phyloP scores from a whole-genome alignment of 139 green algal genomes.

The Coccomyxa sp. region DNA sequence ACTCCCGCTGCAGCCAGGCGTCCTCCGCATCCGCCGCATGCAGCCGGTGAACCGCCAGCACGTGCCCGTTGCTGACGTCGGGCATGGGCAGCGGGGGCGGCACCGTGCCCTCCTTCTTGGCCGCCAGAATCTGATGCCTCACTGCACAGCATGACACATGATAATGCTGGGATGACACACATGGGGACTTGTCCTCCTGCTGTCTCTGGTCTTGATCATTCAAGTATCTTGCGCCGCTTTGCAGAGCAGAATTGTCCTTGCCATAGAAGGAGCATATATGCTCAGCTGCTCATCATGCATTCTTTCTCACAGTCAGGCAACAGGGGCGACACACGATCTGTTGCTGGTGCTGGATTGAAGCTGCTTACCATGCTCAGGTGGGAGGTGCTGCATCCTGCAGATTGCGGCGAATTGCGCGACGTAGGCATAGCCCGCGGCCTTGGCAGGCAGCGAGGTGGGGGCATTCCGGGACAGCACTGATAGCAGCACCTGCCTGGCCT shows the following conservation, averaged over 20 bases:
- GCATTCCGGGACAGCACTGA: not conserved
- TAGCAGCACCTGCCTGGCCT: not conserved
- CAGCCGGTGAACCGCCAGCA: conserved; percentile 26
- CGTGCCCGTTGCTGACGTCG: conserved; percentile 6
- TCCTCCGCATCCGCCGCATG: conserved; percentile 55
- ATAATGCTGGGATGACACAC: not conserved
- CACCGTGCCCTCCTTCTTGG: too few species aligned
- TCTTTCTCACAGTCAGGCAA: not conserved
- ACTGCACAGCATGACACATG: not conserved
- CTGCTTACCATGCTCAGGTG: not conserved
- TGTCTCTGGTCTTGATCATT: not conserved
- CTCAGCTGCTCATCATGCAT: not conserved
- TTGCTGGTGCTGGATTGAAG: too few species aligned
- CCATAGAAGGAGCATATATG: not conserved
- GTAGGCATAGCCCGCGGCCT: conserved; percentile 21
- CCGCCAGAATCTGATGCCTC: not conserved
- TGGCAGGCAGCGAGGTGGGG: not conserved
- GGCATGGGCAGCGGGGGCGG: not conserved
- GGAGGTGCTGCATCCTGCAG: conserved; percentile 15
- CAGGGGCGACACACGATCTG: not conserved
- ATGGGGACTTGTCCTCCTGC: not conserved
- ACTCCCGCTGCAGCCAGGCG: conserved; percentile 71
- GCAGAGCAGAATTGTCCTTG: not conserved
- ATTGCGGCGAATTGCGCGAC: conserved; percentile 5
- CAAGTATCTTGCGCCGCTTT: not conserved